A percentile compares a stretch with the other conserved stretches of the same genome.
Evolutionary conservation across 306 rosid species (phyloP).

Genomic region (Lupinus albus): DNA sequence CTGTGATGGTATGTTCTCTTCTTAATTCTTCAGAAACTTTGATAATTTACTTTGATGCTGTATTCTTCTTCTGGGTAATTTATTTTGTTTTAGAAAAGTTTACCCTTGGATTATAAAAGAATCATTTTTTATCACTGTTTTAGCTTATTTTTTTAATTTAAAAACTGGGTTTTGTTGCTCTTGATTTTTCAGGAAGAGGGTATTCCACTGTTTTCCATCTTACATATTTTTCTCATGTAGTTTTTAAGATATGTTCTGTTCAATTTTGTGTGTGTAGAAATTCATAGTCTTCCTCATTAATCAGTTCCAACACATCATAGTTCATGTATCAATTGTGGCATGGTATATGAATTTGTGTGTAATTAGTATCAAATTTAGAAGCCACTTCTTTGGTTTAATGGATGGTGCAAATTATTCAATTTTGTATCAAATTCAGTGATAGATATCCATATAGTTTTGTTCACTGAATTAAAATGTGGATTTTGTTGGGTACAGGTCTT

Average conservation of each 20-base stretch:
- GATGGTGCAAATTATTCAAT: slow-evolving; percentile 13
- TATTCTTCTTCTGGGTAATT: slow-evolving; percentile 30
- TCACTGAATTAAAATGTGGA: slow-evolving; percentile 36
- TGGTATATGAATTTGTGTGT: background rate
- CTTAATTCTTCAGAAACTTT: slow-evolving; percentile 17
- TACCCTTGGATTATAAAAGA: slow-evolving; percentile 21
- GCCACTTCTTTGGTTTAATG: slow-evolving; percentile 16
- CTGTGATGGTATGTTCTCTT: slow-evolving; percentile 38
- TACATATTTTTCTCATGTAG: slow-evolving; percentile 3
- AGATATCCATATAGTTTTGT: slow-evolving; percentile 34
- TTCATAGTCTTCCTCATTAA: slow-evolving; percentile 18
- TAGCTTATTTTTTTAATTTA: background rate
- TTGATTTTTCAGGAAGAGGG: slow-evolving; percentile 24
- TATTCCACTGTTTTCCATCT: background rate
- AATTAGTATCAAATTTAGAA: slow-evolving; percentile 3
- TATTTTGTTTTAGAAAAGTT: slow-evolving; percentile 4
- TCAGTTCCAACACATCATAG: slow-evolving; percentile 14
- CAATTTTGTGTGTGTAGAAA: slow-evolving; percentile 27
- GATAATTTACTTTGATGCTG: slow-evolving; percentile 5
- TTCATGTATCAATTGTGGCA: slow-evolving; percentile 3
- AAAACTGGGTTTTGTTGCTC: slow-evolving; percentile 29
- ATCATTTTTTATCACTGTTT: slow-evolving; percentile 17
- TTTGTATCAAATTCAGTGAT: background rate
- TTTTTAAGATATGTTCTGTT: slow-evolving; percentile 16
- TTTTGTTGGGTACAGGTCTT: background rate